Evolutionary conservation across 352 stramenopile genomes (phyloP), one percentile per base, ranked within the genome.

Genomic region (Phytophthora kernoviae): DNA sequence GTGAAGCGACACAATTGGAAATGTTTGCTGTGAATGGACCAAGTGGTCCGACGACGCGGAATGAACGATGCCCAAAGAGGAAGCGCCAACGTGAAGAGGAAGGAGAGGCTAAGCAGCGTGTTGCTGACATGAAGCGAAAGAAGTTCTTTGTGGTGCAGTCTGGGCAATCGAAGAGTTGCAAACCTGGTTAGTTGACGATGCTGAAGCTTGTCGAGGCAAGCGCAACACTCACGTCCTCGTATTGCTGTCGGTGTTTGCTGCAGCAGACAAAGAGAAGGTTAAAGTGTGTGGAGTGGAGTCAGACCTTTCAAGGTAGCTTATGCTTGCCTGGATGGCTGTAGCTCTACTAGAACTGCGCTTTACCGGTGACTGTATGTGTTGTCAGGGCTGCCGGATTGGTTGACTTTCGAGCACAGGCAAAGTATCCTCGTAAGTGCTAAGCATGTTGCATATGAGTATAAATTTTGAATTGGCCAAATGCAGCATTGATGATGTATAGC

Each of bases 21-120:
- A 94, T 93, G 85, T 93, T 93, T 58, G 63, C 71, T 20, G 83
- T 93, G 34, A 94, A 93, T 63, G 83, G 85, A 0, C 83, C 83
- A 6, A 89, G 78, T 15, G 81, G 85, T 0, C 85, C 85, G 17
- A 90, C 80, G 24, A 68, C 53, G 33, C 74, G 80, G 15, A 44
- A 81, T 46, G 85, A 93, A 62, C 76, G 81, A 8, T 65, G 70
- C 36, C 54, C 77, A 14, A 75, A 63, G 50, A 87, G 54, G 17
- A 54, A 71, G 50, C 67, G 62, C 37, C 47, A 72, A 26, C 32
- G 62, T 46, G 44, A 75, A 24, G 33, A 62, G 54, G 56, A 73
- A 26, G 42, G 75, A 33, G 50, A 61, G 21, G 65, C 48, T 12
- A 72, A 34, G 51, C 75, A 48, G 34, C 65, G 59, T 15, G 65